phyloP scores from a whole-genome alignment of 352 stramenopile genomes.

The Phytophthora podocarpi region DNA sequence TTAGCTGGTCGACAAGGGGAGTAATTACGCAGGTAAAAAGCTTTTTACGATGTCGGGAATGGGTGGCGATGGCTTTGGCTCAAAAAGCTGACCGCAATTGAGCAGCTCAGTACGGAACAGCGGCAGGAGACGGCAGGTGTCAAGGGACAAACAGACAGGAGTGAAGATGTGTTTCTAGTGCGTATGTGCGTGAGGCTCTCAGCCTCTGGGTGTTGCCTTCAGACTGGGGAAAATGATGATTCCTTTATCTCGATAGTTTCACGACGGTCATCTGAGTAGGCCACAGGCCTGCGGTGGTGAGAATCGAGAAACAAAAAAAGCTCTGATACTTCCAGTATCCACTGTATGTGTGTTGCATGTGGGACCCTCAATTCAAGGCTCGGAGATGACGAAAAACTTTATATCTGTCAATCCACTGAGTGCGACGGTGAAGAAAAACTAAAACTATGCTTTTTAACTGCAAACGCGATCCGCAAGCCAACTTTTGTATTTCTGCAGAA shows the following conservation, averaged over 20 bases:
- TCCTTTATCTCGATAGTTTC: constrained; percentile 86
- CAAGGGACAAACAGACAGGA: no score
- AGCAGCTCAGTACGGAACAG: no score
- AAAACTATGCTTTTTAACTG: constrained; percentile 89
- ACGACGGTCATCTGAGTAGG: constrained; percentile 91
- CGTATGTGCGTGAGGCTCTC: constrained; percentile 3
- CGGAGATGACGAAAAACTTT: constrained; percentile 72
- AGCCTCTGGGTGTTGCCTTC: constrained; percentile 12
- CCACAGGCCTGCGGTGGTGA: constrained; percentile 69
- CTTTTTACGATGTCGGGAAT: constrained; percentile 16
- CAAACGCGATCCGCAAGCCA: constrained; percentile 55
- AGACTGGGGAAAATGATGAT: constrained; percentile 83
- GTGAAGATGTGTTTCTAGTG: neutral
- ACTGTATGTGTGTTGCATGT: constrained; percentile 8
- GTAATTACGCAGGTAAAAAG: constrained; percentile 27
- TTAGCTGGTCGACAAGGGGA: constrained; percentile 3
- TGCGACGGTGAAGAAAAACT: constrained; percentile 72
- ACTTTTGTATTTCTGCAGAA: neutral
- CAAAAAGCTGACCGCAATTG: no score
- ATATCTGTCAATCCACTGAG: constrained; percentile 83
- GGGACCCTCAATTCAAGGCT: constrained; percentile 5
- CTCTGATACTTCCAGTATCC: constrained; percentile 69
- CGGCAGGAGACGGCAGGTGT: no score
- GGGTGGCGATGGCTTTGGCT: no score
- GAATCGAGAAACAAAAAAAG: constrained; percentile 88